Evolutionary conservation across 148 eudicot species (phyloP), one percentile per base, ranked within the genome.

Genomic region (Rheum nobile): DNA sequence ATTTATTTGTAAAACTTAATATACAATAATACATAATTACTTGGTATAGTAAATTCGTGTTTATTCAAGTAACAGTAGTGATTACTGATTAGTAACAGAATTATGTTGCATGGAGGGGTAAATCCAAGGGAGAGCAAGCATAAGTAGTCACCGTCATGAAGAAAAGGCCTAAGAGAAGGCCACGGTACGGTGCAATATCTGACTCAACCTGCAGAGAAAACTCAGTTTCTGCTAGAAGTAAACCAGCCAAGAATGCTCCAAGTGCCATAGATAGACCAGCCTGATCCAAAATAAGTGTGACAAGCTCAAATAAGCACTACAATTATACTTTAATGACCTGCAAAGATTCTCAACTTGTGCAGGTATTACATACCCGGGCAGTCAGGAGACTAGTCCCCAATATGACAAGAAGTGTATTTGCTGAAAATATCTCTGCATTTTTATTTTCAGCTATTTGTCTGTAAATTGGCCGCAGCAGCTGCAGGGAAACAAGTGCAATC

Each of bases 191-290:
- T 87, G 98, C 98, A 79, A 95, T 95, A 87, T 95, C 98, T 80
- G 98, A 95, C 75, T 95, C 98, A 72, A 95, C 97, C 80, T 95
- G 98, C 81, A 95, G 82, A 38, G 98, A 91, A 79, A 91, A 95
- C 79, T 95, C 97, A 26, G 94, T 95, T 86, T 95, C 97, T 50
- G 99, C 99, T 74, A 95, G 92, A 77, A 95, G 97, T 85, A 92
- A 83, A 85, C 99, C 99, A 79, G 99, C 99, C 83, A 95, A 84
- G 85, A 95, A 95, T 68, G 99, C 99, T 71, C 99, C 99, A 67
- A 95, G 70, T 71, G 99, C 97, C 99, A 95, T 95, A 74, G 99
- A 95, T 76, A 95, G 90, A 73, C 99, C 99, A 92, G 99, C 99
- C 99, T 95, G 88, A 79, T 79, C 71, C 48, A 63, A 35, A 16